Conservation (phyloP, 768 basidiomycete species). For the Omphalotus guepiniiformis region DNA sequence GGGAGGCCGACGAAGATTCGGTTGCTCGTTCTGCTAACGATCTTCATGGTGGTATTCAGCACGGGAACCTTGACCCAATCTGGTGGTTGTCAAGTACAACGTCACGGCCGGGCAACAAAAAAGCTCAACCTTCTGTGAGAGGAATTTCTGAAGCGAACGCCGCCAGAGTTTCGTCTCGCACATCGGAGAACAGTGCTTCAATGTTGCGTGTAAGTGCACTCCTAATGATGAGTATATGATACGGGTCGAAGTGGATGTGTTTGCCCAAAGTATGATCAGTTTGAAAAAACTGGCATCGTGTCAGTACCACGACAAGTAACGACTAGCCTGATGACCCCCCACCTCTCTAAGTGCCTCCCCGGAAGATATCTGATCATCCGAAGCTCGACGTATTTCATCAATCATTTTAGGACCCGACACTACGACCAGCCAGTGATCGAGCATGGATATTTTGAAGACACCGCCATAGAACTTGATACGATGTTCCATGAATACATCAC, state of each 20-base stretch:
- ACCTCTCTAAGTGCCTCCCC: conserved; percentile 4
- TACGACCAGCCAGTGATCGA: conserved; percentile 28
- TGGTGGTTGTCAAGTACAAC: not conserved
- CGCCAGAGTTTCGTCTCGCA: conserved; percentile 10
- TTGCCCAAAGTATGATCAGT: conserved; percentile 5
- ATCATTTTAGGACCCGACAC: conserved; percentile 25
- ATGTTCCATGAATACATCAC: not conserved
- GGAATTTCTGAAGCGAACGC: conserved; percentile 10
- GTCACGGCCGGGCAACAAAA: not conserved
- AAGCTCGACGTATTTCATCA: conserved; percentile 30
- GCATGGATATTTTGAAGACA: conserved; percentile 19
- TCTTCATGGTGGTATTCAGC: conserved; percentile 5
- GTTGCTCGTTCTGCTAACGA: conserved; percentile 9
- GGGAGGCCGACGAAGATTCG: conserved; percentile 12
- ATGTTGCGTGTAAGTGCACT: conserved; percentile 10
- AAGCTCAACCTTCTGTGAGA: not conserved
- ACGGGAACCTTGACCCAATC: conserved; percentile 10
- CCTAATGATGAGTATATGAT: conserved; percentile 8
- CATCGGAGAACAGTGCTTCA: conserved; percentile 4
- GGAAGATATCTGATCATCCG: conserved; percentile 24
- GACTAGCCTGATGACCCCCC: not conserved
- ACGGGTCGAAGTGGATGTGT: not conserved
- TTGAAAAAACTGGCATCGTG: conserved; percentile 2
- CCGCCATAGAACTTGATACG: conserved; percentile 2
- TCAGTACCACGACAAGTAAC: not conserved